Evolutionary conservation across 331 rosid genomes (phyloP).

Genomic region (Acacia concinna): DNA sequence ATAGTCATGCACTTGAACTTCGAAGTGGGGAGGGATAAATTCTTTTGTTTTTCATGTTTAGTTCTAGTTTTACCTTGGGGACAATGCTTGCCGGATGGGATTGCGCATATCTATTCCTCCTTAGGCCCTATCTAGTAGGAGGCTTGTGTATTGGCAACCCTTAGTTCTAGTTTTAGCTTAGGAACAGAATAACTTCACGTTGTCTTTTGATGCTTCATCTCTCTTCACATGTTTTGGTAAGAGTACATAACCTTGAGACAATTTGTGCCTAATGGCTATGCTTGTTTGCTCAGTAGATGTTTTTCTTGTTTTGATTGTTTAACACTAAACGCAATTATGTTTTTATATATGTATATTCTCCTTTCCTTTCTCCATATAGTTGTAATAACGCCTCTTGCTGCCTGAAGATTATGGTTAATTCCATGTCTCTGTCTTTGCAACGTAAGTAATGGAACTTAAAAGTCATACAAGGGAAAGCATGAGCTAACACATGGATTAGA

Average conservation of each 20-base stretch:
- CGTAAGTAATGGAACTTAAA: conserved; percentile 12
- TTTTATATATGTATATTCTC: neutral
- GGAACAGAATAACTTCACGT: neutral
- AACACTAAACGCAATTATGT: neutral
- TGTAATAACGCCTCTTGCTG: neutral
- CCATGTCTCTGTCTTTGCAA: neutral
- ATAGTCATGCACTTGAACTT: neutral
- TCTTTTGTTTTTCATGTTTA: neutral
- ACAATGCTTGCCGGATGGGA: neutral
- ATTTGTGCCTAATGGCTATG: neutral
- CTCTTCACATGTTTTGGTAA: neutral
- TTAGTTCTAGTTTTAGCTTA: neutral
- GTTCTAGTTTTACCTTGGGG: neutral
- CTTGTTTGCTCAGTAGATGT: too few relatives aligned
- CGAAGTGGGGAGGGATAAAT: neutral
- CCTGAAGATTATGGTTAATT: neutral
- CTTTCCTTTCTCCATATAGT: neutral
- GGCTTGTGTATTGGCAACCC: neutral
- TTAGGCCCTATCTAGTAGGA: neutral
- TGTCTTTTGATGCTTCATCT: conserved; percentile 4
- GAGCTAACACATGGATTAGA: conserved; percentile 3
- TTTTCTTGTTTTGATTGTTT: neutral
- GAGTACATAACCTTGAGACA: neutral
- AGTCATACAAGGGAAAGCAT: conserved; percentile 13
- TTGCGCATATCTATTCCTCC: neutral